Conservation (phyloP, 305 asterid genomes). For the Coffea humblotiana region DNA sequence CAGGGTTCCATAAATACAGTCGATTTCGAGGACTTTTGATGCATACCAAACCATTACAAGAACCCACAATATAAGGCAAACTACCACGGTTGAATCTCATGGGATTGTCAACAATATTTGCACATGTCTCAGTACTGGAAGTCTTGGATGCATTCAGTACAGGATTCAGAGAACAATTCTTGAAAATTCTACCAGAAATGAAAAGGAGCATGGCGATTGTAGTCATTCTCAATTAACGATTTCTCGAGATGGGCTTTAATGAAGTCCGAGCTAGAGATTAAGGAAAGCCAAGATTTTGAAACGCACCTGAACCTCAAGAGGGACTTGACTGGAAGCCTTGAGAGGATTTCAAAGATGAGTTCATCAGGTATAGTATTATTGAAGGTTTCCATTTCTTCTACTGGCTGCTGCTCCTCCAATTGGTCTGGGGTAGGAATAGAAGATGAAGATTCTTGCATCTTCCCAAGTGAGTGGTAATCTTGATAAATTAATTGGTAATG, state of each 20-base stretch:
- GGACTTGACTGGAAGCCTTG: neutral
- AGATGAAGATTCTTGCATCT: too few relatives aligned
- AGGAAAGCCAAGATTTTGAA: neutral
- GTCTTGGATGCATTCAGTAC: neutral
- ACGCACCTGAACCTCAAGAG: neutral
- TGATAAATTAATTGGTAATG: too few relatives aligned
- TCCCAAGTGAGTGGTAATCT: too few relatives aligned
- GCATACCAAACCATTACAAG: neutral
- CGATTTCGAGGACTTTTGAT: too few relatives aligned
- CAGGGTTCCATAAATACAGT: neutral
- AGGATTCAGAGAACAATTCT: neutral
- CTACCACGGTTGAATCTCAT: neutral
- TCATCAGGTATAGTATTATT: neutral
- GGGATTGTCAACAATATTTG: neutral
- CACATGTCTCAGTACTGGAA: neutral
- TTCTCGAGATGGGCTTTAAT: neutral
- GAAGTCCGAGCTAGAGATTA: neutral
- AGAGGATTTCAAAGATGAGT: neutral
- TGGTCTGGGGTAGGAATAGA: too few relatives aligned
- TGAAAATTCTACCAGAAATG: neutral
- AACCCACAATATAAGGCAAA: neutral
- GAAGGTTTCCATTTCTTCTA: too few relatives aligned
- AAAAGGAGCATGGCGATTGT: neutral
- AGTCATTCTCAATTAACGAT: neutral
- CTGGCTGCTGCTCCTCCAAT: too few relatives aligned